Evolutionary conservation across 768 basidiomycete species (phyloP), one percentile per base, ranked within the genome.

Genomic region (Mycena galericulata): DNA sequence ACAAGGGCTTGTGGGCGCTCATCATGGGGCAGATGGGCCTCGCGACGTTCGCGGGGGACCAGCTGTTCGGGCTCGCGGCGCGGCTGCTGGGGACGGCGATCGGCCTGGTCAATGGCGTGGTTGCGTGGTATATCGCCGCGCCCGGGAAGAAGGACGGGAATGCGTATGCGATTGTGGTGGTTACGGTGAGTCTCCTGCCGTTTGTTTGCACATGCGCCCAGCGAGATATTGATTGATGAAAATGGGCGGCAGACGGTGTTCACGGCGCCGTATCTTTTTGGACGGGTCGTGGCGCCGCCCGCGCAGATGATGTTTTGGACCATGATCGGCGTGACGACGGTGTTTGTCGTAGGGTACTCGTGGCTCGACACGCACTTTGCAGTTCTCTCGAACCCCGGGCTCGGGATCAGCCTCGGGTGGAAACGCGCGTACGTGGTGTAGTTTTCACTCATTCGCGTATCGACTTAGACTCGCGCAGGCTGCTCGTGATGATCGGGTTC

Each of bases 401-500:
- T 81, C 20, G 84, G 83, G 4, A 75, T 84, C 20, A 46, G 57
- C 18, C 53, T 85, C 17, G 83, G 81, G 18, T 85, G 83, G 83
- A 83, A 81, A 63, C 74, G 84, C 75, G 83, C 80, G 82, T 84
- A 73, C 51, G 82, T 76, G 20, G 20, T 27, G 38, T 38, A 17
- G 59, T 47, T 38, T 34, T 32, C n/a, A 15, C 32, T 17, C 38
- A 12, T 38, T 26, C 18, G 15, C 26, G 2, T 38, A 15, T 34
- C 29, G 4, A 38, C 43, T 27, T 12, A 12, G 8, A 43, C 24
- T 2, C 2, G 36, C 14, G 1, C 60, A 85, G 84, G 27, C 70
- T 85, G 29, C 78, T 85, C 22, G 83, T 85, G 59, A 79, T 83
- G 34, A 81, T 83, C 57, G 84, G 84, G 3, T 85, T 85, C 34